Base-by-base conservation (phyloP, 345 rosid species). In the Viola odorata region DNA sequence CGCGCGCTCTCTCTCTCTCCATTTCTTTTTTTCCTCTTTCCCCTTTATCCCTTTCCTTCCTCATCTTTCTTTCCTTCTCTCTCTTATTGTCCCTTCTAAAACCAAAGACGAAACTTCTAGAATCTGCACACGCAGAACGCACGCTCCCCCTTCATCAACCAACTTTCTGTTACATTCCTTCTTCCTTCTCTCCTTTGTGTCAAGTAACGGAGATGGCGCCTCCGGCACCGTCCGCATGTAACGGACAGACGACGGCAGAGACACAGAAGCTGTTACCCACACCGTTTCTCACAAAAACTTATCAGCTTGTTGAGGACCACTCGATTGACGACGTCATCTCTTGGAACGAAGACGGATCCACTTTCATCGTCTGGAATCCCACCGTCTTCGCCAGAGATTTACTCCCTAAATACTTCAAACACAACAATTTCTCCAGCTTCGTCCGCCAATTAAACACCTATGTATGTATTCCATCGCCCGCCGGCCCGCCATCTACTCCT, bases 401-500 rank as follows among this genome's bases (percentile, higher is more conserved):
- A 23, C 32, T 23, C 32, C 32, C 32, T 23, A 23, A 23, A 23
- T 23, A 23, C 32, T 23, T 23, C 32, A 23, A 23, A 23, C 32
- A 23, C 32, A 23, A 23, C 32, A 23, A 23, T 23, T 23, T 23
- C 32, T 23, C 32, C 32, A 23, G 32, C 32, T 23, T 23, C 32
- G 98, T 91, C 53, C 89, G 98, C 14, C 98, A 91, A 78, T 81
- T 91, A 73, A 91, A 91, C 74, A 91, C 98, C 52, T 91, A 91
- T 23, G 98, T 91, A 71, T 62, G 82, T 23, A 2, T 23, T 23
- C 32, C 32, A 23, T 2, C 32, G 2, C 1, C 32, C 32, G 32
- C 1, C 32, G 1, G 32, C 32, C 32, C 32, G 32, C 32, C 32
- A 23, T 23, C 32, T 23, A 1, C 32, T 23, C 32, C 32, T 23